Percentiles rank a stretch among this genome's conserved stretches.
These are phyloP conservation scores for Coemansia sp. DNA, from an alignment of 192 early-diverging fungal genomes.

Conservation along the genomic window DNA sequence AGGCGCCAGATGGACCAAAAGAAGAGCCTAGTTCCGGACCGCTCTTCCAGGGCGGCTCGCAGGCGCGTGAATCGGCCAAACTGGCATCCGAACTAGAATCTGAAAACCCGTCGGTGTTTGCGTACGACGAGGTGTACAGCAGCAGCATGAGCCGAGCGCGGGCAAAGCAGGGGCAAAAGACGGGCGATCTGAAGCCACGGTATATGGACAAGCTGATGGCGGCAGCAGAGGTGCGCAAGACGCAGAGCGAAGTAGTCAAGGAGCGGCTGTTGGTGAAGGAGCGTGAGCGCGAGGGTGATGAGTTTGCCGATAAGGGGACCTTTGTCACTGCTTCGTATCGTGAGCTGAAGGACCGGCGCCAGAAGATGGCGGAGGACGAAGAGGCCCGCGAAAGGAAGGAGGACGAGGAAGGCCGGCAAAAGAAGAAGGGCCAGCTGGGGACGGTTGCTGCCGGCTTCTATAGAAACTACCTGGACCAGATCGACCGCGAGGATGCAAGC, in stretches of 20 bases:
- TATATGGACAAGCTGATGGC: slow-evolving; percentile 44
- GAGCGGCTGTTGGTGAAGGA: slow-evolving; percentile 34
- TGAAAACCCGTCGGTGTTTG: slow-evolving; percentile 23
- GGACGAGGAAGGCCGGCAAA: background rate
- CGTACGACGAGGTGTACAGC: slow-evolving; percentile 43
- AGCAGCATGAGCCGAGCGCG: slow-evolving; percentile 7
- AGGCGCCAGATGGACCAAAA: background rate
- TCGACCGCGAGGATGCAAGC: slow-evolving; percentile 56
- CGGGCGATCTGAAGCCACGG: slow-evolving; percentile 21
- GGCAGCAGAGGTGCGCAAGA: slow-evolving; percentile 30
- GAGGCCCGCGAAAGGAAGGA: background rate
- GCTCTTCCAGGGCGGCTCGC: slow-evolving; percentile 5
- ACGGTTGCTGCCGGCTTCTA: slow-evolving; percentile 9
- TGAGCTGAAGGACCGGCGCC: slow-evolving; percentile 36
- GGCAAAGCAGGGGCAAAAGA: slow-evolving; percentile 3
- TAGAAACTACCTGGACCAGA: slow-evolving; percentile 28
- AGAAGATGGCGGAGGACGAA: slow-evolving; percentile 23
- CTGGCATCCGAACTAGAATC: slow-evolving; percentile 12
- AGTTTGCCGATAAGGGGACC: slow-evolving; percentile 34
- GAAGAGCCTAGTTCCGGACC: background rate
- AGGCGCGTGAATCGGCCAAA: slow-evolving; percentile 7
- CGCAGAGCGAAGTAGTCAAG: slow-evolving; percentile 27
- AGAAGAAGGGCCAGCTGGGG: background rate
- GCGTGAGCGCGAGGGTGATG: slow-evolving; percentile 29
- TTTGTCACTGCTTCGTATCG: slow-evolving; percentile 36